Conservation (phyloP, 257 asterid species). For the Petunia secreta region DNA sequence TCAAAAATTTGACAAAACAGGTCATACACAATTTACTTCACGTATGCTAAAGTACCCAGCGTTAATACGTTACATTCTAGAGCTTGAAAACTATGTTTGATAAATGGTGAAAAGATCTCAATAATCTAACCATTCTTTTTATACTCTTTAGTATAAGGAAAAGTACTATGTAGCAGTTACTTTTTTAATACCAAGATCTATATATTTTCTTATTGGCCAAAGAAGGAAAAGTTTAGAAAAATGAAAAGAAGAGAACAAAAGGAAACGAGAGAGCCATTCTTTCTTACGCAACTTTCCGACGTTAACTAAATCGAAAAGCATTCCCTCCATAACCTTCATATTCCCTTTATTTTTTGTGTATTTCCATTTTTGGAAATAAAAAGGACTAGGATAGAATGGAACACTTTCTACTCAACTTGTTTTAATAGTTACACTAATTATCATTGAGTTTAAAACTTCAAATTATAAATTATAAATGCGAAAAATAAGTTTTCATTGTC, state of each 20-base stretch:
- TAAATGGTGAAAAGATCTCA: too few relatives aligned
- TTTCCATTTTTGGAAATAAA: constrained; percentile 63
- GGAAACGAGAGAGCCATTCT: constrained; percentile 40
- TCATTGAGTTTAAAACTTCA: constrained; percentile 27
- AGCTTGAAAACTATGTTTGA: too few relatives aligned
- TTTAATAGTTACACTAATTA: constrained; percentile 59
- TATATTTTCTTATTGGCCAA: neutral
- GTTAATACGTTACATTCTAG: too few relatives aligned
- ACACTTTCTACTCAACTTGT: constrained; percentile 64
- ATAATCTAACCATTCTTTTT: neutral
- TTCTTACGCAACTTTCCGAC: constrained; percentile 80
- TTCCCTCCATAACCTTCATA: constrained; percentile 1
- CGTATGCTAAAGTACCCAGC: too few relatives aligned
- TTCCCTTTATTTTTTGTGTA: neutral
- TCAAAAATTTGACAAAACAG: too few relatives aligned
- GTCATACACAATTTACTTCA: too few relatives aligned
- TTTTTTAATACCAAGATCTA: neutral
- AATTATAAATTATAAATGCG: neutral
- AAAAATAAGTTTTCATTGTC: too few relatives aligned
- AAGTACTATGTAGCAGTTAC: neutral
- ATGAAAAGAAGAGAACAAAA: neutral
- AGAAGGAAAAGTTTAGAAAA: neutral
- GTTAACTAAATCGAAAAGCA: constrained; percentile 95
- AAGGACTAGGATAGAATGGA: constrained; percentile 60
- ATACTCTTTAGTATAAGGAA: constrained; percentile 4